Percentiles rank a stretch among this genome's conserved stretches.
Conservation (phyloP, 495 filamentous ascomycete species). For the Hapsidospora chrysogenum region DNA sequence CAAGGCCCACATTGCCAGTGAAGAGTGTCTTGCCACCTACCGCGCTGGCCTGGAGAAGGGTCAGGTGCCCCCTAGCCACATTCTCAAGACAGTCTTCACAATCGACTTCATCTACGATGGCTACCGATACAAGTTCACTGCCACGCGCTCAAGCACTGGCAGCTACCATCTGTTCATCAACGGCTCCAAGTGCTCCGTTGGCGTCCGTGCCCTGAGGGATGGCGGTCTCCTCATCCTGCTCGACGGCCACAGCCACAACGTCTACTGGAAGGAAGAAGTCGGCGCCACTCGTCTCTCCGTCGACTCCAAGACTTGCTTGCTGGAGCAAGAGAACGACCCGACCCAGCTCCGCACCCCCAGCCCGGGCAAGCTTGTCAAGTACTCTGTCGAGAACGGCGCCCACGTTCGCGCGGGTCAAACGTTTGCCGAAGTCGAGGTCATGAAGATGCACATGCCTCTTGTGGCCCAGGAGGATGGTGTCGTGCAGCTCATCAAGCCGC, state of each 20-base stretch:
- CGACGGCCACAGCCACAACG: slow-evolving; percentile 82
- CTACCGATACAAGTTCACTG: slow-evolving; percentile 92
- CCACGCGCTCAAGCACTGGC: slow-evolving; percentile 79
- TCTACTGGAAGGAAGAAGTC: slow-evolving; percentile 99
- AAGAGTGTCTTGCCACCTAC: slow-evolving; percentile 76
- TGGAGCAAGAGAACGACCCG: slow-evolving; percentile 98
- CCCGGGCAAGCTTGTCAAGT: slow-evolving; percentile 97
- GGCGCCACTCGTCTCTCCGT: slow-evolving; percentile 90
- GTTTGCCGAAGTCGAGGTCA: slow-evolving; percentile 96
- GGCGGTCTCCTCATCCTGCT: slow-evolving; percentile 89
- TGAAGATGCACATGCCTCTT: slow-evolving; percentile 99
- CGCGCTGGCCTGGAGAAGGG: slow-evolving; percentile 83
- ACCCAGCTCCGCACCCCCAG: slow-evolving; percentile 91
- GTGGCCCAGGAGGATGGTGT: slow-evolving; percentile 93
- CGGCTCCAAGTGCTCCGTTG: slow-evolving; percentile 88
- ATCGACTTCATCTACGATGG: slow-evolving; percentile 99
- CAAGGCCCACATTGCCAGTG: slow-evolving; percentile 86
- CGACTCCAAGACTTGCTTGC: slow-evolving; percentile 90
- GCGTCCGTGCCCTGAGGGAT: slow-evolving; percentile 82
- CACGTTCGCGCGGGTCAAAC: slow-evolving; percentile 87
- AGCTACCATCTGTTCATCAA: slow-evolving; percentile 99
- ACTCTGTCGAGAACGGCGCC: slow-evolving; percentile 89
- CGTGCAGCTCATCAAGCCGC: slow-evolving; percentile 98
- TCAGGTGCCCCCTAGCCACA: slow-evolving; percentile 89
- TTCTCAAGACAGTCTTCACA: slow-evolving; percentile 93